These are phyloP conservation scores for Prunus mume DNA, from an alignment of 306 rosid genomes.

Conservation along the genomic window DNA sequence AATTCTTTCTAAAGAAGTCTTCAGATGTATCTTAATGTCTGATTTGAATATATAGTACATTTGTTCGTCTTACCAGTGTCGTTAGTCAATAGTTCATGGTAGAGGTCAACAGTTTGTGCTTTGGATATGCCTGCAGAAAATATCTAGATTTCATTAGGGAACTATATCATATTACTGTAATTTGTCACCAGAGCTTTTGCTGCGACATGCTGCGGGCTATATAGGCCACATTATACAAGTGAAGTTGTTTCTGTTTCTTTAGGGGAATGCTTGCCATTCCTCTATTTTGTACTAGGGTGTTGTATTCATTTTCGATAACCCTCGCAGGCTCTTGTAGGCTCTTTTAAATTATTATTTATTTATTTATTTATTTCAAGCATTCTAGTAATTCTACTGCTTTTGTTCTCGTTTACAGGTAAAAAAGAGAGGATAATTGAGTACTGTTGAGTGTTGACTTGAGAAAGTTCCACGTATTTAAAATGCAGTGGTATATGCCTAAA, in stretches of 20 bases:
- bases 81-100: conserved; percentile 31
- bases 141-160: conserved; percentile 19
- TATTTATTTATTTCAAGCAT: not conserved
- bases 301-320: not conserved
- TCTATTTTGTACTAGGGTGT: not conserved
- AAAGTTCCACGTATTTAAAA: not conserved
- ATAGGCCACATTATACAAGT: conserved; percentile 26
- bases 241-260: conserved; percentile 23
- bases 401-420: not conserved
- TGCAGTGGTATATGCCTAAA: no score
- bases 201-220: conserved; percentile 26
- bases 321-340: not conserved
- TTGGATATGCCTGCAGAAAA: conserved; percentile 28
- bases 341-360: not conserved
- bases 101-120: conserved; percentile 22
- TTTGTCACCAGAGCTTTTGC: conserved; percentile 30
- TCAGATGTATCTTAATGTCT: conserved; percentile 27
- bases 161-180: conserved; percentile 24
- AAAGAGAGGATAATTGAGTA: not conserved
- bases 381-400: not conserved
- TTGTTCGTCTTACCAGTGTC: conserved; percentile 13
- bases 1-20: conserved; percentile 23
- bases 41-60: conserved; percentile 34
- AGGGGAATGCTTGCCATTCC: conserved; percentile 11
- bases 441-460: not conserved